Base-by-base conservation (phyloP, 2,329 filamentous ascomycete genomes). In the Teratosphaeria destructans region DNA sequence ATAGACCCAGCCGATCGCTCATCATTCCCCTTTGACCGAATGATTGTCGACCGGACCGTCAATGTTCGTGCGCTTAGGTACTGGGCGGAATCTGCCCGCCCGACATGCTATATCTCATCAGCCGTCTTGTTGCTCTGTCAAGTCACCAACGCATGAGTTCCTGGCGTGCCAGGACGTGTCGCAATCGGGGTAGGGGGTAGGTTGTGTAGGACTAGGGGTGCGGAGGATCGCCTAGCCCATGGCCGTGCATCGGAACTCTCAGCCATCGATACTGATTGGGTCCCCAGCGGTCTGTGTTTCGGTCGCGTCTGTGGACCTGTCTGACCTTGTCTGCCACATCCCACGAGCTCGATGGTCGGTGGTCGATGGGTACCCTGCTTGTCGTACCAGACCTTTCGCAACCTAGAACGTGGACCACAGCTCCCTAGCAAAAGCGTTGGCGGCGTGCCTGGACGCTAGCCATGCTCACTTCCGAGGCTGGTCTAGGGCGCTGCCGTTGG, bases 201-300 rank as follows among this genome's bases (percentile, higher is more conserved):
- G 55, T 26, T 26, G 32, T 52, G 23, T n/a, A 49, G 16, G 43
- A 49, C 43, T 49, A 49, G 43, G 6, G 56, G 34, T 49, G 56
- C 16, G 35, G 56, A 57, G 56, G 39, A 52, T 57, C 23, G 56
- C 56, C 56, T 52, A 56, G 27, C 14, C 35, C 29, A 26, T 37
- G n/a, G 32, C 32, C 35, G 23, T 26, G 29, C 39, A 43, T 52
- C 37, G 35, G 27, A 52, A 27, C 43, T n/a, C 37, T n/a, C 16
- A 23, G 43, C 43, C 43, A 49, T 57, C 23, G 16, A 23, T 12
- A 39, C 16, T 57, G 35, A 52, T 52, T 57, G 35, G 43, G 8
- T 29, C 29, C 23, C 27, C 37, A 26, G 11, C 43, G 57, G 57
- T 47, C 57, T 58, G 57, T 58, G 57, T 58, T 58, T 47, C 57